A percentile compares a stretch with the other conserved stretches of the same genome.
phyloP scores from a whole-genome alignment of 2,329 filamentous ascomycete genomes.

The Aspergillus caelatus region DNA sequence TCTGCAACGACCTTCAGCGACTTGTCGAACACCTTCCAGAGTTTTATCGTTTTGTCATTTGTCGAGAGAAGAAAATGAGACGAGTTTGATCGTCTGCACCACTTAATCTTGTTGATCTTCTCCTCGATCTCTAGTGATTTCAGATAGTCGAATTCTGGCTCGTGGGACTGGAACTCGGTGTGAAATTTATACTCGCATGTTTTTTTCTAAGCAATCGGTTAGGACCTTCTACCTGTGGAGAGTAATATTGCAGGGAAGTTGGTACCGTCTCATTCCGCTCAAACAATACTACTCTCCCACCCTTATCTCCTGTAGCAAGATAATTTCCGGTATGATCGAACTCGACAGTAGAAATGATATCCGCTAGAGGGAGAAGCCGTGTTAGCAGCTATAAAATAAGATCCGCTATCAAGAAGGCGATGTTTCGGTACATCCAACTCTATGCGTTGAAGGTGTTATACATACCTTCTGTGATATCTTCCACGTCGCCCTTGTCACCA shows the following conservation, averaged over 20 bases:
- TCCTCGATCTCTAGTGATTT: conserved; percentile 99
- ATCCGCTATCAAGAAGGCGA: not conserved
- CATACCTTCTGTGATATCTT: conserved; percentile 94
- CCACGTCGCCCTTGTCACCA: conserved; percentile 98
- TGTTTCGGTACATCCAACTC: not conserved
- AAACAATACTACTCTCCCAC: conserved; percentile 55
- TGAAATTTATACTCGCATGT: conserved; percentile 99
- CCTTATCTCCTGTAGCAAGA: conserved; percentile 56
- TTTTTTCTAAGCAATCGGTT: conserved; percentile 74
- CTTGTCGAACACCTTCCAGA: conserved; percentile 99
- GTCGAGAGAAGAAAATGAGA: conserved; percentile 98
- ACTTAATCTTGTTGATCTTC: conserved; percentile 99
- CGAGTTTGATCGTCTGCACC: conserved; percentile 96
- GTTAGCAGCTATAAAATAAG: not conserved
- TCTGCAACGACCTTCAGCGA: conserved; percentile 98
- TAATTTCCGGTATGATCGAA: conserved; percentile 58
- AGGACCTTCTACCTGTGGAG: conserved; percentile 27
- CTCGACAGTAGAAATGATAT: conserved; percentile 57
- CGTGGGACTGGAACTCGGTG: conserved; percentile 99
- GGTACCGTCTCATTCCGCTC: conserved; percentile 86
- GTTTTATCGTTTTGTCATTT: conserved; percentile 99
- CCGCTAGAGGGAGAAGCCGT: conserved; percentile 35
- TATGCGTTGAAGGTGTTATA: not conserved
- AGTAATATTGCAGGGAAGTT: conserved; percentile 12
- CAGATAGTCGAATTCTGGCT: conserved; percentile 98